Evolutionary conservation across 495 filamentous ascomycete species (phyloP).

Genomic region (Daldinia concentrica): DNA sequence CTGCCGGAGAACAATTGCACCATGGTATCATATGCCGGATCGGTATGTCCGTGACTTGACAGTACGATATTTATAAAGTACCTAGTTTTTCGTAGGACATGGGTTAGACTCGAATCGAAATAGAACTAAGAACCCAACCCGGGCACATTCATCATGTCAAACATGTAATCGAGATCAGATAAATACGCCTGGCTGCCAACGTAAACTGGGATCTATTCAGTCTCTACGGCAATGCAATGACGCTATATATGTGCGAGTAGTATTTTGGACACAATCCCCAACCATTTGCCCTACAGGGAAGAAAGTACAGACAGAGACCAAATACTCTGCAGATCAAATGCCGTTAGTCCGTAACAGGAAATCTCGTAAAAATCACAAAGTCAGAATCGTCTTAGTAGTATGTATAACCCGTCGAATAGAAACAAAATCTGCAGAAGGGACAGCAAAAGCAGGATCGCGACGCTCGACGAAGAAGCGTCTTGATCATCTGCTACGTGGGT

Average conservation of each 20-base stretch:
- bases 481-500: constrained; percentile 31
- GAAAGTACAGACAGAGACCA: constrained; percentile 25
- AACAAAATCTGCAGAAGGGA: constrained; percentile 24
- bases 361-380: constrained; percentile 16
- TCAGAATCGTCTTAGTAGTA: constrained; percentile 22
- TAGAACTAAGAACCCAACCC: neutral
- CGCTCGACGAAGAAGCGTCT: constrained; percentile 11
- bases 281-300: constrained; percentile 21
- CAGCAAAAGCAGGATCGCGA: constrained; percentile 26
- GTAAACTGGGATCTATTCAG: constrained; percentile 25
- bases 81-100: constrained; percentile 10
- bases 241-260: constrained; percentile 33
- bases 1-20: constrained; percentile 2
- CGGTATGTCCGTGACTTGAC: constrained; percentile 11
- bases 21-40: neutral
- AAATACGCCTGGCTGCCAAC: neutral
- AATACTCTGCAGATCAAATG: constrained; percentile 27
- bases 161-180: neutral
- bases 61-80: neutral
- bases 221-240: constrained; percentile 24
- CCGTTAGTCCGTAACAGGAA: constrained; percentile 21
- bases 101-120: neutral
- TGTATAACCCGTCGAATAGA: constrained; percentile 23
- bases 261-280: constrained; percentile 36
- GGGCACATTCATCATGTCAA: neutral